Evolutionary conservation across 2,329 filamentous ascomycete species (phyloP).

Genomic region (Cladosporium sp.): DNA sequence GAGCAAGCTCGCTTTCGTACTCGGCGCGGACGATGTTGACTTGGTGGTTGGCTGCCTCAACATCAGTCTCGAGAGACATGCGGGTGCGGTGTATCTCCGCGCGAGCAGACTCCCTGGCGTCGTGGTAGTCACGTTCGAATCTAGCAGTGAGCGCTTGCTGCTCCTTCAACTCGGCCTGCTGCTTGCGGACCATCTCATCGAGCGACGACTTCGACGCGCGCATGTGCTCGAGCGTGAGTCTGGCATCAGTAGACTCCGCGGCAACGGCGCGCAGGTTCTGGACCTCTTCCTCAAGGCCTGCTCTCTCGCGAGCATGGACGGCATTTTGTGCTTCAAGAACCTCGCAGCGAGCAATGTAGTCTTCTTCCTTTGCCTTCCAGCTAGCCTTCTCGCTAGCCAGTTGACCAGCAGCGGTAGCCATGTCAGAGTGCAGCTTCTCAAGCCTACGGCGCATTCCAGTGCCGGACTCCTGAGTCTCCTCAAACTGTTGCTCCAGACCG

Average conservation of each 20-base stretch:
- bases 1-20: constrained; percentile 72
- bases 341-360: constrained; percentile 52
- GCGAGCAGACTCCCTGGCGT: constrained; percentile 74
- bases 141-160: constrained; percentile 65
- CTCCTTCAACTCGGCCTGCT: constrained; percentile 63
- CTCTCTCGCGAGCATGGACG: constrained; percentile 39
- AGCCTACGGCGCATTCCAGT: constrained; percentile 71
- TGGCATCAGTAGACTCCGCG: constrained; percentile 61
- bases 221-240: constrained; percentile 62
- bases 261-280: constrained; percentile 53
- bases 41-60: constrained; percentile 80
- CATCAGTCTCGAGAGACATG: constrained; percentile 71
- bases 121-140: constrained; percentile 77
- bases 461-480: constrained; percentile 64
- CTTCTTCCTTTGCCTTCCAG: constrained; percentile 65
- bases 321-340: constrained; percentile 51
- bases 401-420: constrained; percentile 72
- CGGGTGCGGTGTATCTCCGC: constrained; percentile 78
- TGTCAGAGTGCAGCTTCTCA: constrained; percentile 79
- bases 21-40: constrained; percentile 79
- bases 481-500: constrained; percentile 75
- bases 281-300: constrained; percentile 44
- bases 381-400: constrained; percentile 77
- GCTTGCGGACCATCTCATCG: constrained; percentile 49
- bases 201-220: constrained; percentile 22